Base-by-base conservation (phyloP, 345 rosid species). In the Psidium guajava region DNA sequence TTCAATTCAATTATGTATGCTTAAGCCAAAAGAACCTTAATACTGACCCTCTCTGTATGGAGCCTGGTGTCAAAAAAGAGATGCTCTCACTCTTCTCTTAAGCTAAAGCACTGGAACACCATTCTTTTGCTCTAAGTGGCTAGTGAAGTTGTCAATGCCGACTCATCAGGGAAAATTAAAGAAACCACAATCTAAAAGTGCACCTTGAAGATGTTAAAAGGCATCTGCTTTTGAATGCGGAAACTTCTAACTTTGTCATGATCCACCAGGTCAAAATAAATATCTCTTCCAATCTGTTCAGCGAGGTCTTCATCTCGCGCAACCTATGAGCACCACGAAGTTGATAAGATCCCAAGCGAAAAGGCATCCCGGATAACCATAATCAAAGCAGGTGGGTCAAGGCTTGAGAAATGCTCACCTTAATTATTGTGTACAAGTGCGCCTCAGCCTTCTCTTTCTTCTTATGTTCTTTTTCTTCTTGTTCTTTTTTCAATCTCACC, bases 201-300 rank as follows among this genome's bases (percentile, higher is more conserved):
- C 47, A 97, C 99, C 99, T 97, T 97, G 90, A 97, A 97, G 82
- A 84, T 82, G 89, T 86, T 91, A 88, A 97, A 97, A 55, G 92
- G 90, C 80, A 90, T 92, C 89, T 97, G 96, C 89, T 97, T 97
- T 87, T 92, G 99, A 87, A 96, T 90, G 44, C 98, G 98, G 85
- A 97, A 97, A 88, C 94, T 94, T 82, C 90, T 94, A 52, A 97
- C 98, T 92, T 96, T 97, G 88, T 96, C 98, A 89, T 95, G 99
- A 89, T 95, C 97, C 85, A 97, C 98, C 85, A 97, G 99, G 88
- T 96, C 99, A 92, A 96, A 97, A 89, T 91, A 95, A 86, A 94
- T 91, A 90, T 95, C 98, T 89, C 89, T 93, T 81, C 99, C 99
- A 90, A 97, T 94, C 86, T 97, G 99, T 84, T 92, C 96, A 52